A percentile compares a stretch with the other conserved stretches of the same genome.
Conservation (phyloP, 495 filamentous ascomycete species). For the Chaetomidium leptoderma region DNA sequence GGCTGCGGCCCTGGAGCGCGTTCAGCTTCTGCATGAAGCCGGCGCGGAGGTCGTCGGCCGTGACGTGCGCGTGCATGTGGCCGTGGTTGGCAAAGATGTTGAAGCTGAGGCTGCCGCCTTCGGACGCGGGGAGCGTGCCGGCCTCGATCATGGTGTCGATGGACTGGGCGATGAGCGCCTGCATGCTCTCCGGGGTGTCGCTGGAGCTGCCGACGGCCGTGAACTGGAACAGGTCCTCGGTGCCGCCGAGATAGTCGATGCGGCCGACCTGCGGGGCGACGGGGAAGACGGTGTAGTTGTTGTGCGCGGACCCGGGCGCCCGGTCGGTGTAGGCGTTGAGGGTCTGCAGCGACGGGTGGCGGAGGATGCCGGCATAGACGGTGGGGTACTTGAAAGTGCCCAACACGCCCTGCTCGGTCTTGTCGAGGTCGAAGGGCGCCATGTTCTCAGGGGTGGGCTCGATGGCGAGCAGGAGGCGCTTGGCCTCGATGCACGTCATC, state of each 20-base stretch:
- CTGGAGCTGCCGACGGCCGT: conserved; percentile 2
- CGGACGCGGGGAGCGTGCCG: conserved; percentile 21
- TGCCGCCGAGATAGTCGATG: conserved; percentile 15
- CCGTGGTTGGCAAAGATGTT: conserved; percentile 26
- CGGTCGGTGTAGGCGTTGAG: conserved; percentile 19
- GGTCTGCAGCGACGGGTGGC: conserved; percentile 11
- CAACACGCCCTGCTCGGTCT: conserved; percentile 28
- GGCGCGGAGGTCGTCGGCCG: conserved; percentile 34
- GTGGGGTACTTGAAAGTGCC: conserved; percentile 30
- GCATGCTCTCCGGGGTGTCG: conserved; percentile 22
- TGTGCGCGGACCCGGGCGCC: conserved; percentile 10
- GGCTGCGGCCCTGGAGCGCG: conserved; percentile 45
- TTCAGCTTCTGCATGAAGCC: conserved; percentile 49
- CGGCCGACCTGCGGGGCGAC: conserved; percentile 15
- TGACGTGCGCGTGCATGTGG: conserved; percentile 14
- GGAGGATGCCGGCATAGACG: conserved; percentile 34
- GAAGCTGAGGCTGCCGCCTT: conserved; percentile 17
- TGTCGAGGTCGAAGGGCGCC: conserved; percentile 33
- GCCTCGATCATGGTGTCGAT: conserved; percentile 27
- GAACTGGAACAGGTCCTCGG: conserved; percentile 14
- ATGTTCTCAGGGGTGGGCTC: conserved; percentile 32
- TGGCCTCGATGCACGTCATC: conserved; percentile 32
- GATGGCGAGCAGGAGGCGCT: conserved; percentile 36
- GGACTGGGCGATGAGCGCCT: conserved; percentile 23
- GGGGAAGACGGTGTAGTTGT: conserved; percentile 14